Base-by-base conservation (phyloP, 2,329 filamentous ascomycete species). In the Pseudocercospora pini-densiflorae region DNA sequence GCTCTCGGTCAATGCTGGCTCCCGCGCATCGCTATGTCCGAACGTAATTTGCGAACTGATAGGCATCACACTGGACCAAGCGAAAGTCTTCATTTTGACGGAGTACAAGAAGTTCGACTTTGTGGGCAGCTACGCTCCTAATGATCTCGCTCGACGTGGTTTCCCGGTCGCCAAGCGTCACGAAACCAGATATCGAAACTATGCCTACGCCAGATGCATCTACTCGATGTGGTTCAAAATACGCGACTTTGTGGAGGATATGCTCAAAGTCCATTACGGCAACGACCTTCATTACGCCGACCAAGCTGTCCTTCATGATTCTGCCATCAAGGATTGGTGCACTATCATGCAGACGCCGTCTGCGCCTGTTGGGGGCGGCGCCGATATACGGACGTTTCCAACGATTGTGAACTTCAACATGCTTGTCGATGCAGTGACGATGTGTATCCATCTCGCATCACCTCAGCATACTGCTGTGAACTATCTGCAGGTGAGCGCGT, bases 381-480 rank as follows among this genome's bases (percentile, higher is more conserved):
- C 75, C 5, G 75, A 76, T 55, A 78, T 85, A 69, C 73, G 76
- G 43, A 77, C 75, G 0, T 85, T 85, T 73, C 82, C 83, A 0
- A 73, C 68, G 1, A 79, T 85, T 66, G 74, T 72, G 29, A 81
- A 81, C 0, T 58, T 84, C 12, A 78, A 81, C 12, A 72, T 78
- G 21, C 76, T 86, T 0, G 73, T 79, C 45, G 81, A 85, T 69
- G 81, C 79, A 3, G 73, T 84, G 27, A 84, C 81, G 23, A 85
- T 86, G 83, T 83, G 81, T 74, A 85, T 85, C 65, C 83, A 85
- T 73, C 81, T 84, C 57, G 84, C 84, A 5, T 78, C 82, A 1
- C 82, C 84, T 0, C 82, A 82, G 67, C 83, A 86, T 73, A 84
- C 79, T 3, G 80, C 83, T 5, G 79, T 85, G 68, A 85, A 86